These are phyloP conservation scores for Dipodascus albidus DNA, from an alignment of 805 yeast genomes.

Conservation along the genomic window DNA sequence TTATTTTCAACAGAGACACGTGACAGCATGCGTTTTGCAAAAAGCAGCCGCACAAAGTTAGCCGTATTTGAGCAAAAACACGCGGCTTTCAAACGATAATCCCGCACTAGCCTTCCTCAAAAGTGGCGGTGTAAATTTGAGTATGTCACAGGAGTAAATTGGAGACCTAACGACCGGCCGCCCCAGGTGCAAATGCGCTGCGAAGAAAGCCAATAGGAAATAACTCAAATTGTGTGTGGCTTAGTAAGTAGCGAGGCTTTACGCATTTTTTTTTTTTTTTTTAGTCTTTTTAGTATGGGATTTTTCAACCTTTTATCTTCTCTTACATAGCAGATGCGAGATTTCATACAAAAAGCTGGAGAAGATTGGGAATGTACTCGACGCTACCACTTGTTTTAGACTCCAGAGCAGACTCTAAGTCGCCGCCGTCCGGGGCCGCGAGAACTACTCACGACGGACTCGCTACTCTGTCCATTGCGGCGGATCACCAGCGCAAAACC, in stretches of 20 bases:
- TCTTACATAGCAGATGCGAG: too few relatives aligned
- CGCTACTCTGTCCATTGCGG: conserved; percentile 1
- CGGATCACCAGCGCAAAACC: not conserved
- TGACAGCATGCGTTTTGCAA: not conserved
- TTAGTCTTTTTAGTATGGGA: too few relatives aligned
- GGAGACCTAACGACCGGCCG: not conserved
- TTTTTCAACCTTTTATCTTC: not conserved
- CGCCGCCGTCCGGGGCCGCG: not conserved
- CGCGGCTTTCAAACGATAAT: not conserved
- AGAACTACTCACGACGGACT: not conserved
- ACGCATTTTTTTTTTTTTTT: not conserved
- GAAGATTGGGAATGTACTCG: too few relatives aligned
- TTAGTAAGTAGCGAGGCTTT: not conserved
- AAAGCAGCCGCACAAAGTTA: not conserved
- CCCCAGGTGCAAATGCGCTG: not conserved
- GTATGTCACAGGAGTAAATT: not conserved
- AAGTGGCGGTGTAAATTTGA: not conserved
- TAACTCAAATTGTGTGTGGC: not conserved
- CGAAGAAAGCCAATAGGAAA: not conserved
- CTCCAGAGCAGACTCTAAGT: not conserved
- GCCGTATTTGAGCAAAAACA: not conserved
- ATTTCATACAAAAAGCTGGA: too few relatives aligned
- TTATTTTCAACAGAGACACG: not conserved
- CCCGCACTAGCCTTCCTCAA: not conserved
- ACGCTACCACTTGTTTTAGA: not conserved